A percentile compares a stretch with the other conserved stretches of the same genome.
These are phyloP conservation scores for Tubosaeta sp. DNA, from an alignment of 768 basidiomycete genomes.

Conservation along the genomic window DNA sequence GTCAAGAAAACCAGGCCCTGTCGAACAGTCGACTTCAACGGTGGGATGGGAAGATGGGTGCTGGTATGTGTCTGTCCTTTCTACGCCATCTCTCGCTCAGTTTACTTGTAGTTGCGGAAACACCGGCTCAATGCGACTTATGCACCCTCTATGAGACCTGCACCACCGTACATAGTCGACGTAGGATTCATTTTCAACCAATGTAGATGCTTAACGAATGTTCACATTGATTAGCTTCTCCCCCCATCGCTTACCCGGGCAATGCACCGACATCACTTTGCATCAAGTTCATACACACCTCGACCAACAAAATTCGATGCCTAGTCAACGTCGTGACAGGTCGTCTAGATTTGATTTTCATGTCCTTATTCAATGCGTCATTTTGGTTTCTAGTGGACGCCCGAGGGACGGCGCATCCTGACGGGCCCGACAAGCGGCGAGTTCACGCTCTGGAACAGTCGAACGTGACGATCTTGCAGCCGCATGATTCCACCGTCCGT, in stretches of 20 bases:
- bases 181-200: conserved; percentile 43
- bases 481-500: conserved; percentile 93
- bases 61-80: conserved; percentile 49
- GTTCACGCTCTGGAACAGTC: conserved; percentile 98
- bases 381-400: conserved; percentile 74
- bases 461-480: conserved; percentile 98
- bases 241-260: conserved; percentile 90
- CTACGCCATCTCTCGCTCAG: neutral
- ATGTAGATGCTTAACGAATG: conserved; percentile 24
- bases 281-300: conserved; percentile 96
- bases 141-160: conserved; percentile 74
- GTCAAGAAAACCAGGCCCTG: conserved; percentile 90
- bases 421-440: conserved; percentile 97
- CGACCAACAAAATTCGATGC: conserved; percentile 97
- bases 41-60: conserved; percentile 80
- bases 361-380: neutral
- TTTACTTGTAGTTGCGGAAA: conserved; percentile 56
- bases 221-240: conserved; percentile 58
- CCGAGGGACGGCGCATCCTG: conserved; percentile 87
- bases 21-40: conserved; percentile 93
- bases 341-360: conserved; percentile 30
- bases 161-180: conserved; percentile 85
- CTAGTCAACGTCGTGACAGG: conserved; percentile 95
- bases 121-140: conserved; percentile 76
- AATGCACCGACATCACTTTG: conserved; percentile 93